Percentiles rank a stretch among this genome's conserved stretches.
Conservation (phyloP, 108 stramenopile genomes). For the Mediolabrus comicus region DNA sequence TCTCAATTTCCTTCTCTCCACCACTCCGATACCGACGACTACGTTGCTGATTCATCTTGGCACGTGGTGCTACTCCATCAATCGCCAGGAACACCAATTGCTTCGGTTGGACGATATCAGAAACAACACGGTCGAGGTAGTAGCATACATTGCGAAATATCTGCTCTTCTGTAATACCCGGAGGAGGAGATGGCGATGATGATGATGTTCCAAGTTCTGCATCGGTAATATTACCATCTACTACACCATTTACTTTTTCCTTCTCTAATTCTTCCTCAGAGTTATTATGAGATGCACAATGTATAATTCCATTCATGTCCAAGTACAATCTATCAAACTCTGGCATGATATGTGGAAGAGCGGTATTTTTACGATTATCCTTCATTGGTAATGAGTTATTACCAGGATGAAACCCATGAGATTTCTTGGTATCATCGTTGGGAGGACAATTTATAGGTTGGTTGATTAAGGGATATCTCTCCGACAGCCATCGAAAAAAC, state of each 20-base stretch:
- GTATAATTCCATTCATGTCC: constrained; percentile 98
- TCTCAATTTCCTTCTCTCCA: constrained; percentile 84
- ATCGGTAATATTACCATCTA: constrained; percentile 10
- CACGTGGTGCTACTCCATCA: constrained; percentile 98
- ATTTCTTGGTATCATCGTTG: constrained; percentile 50
- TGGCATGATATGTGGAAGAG: constrained; percentile 60
- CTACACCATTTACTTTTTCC: constrained; percentile 8
- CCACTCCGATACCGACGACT: constrained; percentile 92
- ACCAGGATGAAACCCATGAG: constrained; percentile 33
- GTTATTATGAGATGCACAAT: constrained; percentile 95
- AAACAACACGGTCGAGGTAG: constrained; percentile 90
- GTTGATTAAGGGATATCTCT: constrained; percentile 97
- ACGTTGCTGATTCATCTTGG: constrained; percentile 99
- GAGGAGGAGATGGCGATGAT: neutral
- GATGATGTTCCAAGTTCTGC: constrained; percentile 1
- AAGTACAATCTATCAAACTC: constrained; percentile 95
- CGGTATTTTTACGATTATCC: constrained; percentile 26
- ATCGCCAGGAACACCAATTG: constrained; percentile 94
- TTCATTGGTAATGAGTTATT: constrained; percentile 2
- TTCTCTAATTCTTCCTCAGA: constrained; percentile 56
- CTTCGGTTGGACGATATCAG: constrained; percentile 87
- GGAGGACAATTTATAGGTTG: constrained; percentile 84
- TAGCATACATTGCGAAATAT: constrained; percentile 83
- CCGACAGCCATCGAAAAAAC: constrained; percentile 98
- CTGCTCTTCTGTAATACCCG: constrained; percentile 56